Percentiles rank a stretch among this genome's conserved stretches.
These are phyloP conservation scores for Hymenotorrendiella dingleyae DNA, from an alignment of 2,329 filamentous ascomycete species.

Conservation along the genomic window DNA sequence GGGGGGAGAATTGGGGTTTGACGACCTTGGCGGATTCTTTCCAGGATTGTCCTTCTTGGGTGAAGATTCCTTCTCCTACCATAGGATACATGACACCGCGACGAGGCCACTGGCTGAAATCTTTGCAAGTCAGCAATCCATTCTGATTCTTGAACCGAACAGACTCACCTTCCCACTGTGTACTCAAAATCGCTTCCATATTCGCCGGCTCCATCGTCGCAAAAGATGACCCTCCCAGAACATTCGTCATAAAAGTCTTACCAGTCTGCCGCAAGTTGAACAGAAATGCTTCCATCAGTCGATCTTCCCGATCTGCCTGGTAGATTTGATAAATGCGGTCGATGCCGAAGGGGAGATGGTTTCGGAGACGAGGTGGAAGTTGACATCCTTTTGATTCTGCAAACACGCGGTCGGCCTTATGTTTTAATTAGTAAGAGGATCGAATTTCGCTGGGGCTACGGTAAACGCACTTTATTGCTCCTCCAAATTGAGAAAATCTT, in stretches of 20 bases:
- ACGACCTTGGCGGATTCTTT: slow-evolving; percentile 33
- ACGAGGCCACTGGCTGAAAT: slow-evolving; percentile 28
- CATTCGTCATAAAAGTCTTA: slow-evolving; percentile 22
- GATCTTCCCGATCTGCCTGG: slow-evolving; percentile 26
- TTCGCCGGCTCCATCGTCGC: slow-evolving; percentile 26
- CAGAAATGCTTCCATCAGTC: slow-evolving; percentile 31
- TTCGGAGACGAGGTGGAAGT: slow-evolving; percentile 22
- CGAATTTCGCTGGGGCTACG: no score
- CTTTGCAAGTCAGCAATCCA: no score
- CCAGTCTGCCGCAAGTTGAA: slow-evolving; percentile 17
- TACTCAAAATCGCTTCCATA: slow-evolving; percentile 20
- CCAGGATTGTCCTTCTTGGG: slow-evolving; percentile 33
- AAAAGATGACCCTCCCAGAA: slow-evolving; percentile 24
- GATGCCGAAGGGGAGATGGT: slow-evolving; percentile 31
- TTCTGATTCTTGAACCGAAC: no score
- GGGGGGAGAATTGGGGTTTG: slow-evolving; percentile 9
- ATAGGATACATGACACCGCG: slow-evolving; percentile 16
- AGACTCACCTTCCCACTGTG: slow-evolving; percentile 24
- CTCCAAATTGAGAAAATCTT: no score
- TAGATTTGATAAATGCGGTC: slow-evolving; percentile 33
- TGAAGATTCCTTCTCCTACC: slow-evolving; percentile 36
- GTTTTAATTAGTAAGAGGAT: no score
- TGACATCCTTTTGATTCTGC: slow-evolving; percentile 1
- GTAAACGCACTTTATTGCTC: no score
- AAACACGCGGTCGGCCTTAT: no score